Conservation (phyloP, 208 protist genomes). For the Wallacemonas rigidus region DNA sequence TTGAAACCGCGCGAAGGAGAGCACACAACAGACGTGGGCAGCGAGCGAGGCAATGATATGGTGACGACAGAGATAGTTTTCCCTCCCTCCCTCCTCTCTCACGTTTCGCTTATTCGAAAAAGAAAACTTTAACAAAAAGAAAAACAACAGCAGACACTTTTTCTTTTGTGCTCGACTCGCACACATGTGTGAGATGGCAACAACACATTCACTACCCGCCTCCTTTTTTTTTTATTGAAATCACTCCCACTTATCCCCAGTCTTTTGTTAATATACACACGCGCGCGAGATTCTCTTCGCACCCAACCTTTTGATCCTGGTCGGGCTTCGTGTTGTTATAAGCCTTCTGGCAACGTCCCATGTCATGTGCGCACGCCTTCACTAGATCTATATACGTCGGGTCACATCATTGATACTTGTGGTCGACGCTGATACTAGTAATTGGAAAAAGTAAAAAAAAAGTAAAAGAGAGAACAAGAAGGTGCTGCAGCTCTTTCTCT, state of each 20-base stretch:
- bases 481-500: too few relatives aligned
- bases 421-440: background rate
- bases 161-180: conserved; percentile 2
- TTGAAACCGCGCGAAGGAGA: background rate
- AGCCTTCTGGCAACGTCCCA: background rate
- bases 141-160: conserved; percentile 54
- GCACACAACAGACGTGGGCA: background rate
- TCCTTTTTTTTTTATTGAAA: background rate
- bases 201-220: background rate
- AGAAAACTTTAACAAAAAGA: background rate
- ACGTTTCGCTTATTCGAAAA: too few relatives aligned
- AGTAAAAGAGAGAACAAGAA: background rate
- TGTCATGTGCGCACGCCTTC: background rate
- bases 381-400: background rate
- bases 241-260: background rate
- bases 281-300: background rate
- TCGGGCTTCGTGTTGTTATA: background rate
- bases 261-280: background rate
- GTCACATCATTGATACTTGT: too few relatives aligned
- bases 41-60: too few relatives aligned
- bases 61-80: too few relatives aligned
- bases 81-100: too few relatives aligned
- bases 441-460: background rate
- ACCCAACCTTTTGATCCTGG: background rate
- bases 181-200: background rate